phyloP scores from a whole-genome alignment of 2,329 filamentous ascomycete species.

The Rutstroemia sp. region DNA sequence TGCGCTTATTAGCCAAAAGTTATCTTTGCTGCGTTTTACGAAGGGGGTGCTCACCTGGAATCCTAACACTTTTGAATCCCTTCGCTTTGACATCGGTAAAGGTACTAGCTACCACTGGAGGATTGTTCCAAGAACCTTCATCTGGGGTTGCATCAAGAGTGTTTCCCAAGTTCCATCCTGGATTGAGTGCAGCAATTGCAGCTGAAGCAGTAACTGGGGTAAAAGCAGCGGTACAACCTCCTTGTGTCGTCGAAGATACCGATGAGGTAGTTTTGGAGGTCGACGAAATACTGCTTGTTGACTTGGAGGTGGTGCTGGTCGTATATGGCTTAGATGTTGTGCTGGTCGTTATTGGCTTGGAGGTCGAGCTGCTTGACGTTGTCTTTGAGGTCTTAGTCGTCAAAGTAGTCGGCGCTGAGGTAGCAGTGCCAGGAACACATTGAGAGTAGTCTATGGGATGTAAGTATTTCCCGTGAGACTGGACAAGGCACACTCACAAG shows the following conservation, averaged over 20 bases:
- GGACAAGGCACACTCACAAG: background rate
- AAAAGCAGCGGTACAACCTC: conserved; percentile 16
- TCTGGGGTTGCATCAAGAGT: conserved; percentile 48
- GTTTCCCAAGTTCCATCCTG: conserved; percentile 56
- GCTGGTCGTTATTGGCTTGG: background rate
- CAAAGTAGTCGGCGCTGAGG: background rate
- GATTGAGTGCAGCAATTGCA: conserved; percentile 39
- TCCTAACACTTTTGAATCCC: conserved; percentile 50
- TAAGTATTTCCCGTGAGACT: background rate
- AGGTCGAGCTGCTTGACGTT: background rate
- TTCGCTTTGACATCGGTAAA: conserved; percentile 45
- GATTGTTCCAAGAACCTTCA: conserved; percentile 54
- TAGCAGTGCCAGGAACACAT: conserved; percentile 8
- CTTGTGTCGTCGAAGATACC: conserved; percentile 1
- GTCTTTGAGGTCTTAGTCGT: background rate
- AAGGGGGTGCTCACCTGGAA: conserved; percentile 35
- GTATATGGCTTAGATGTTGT: background rate
- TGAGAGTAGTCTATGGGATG: conserved; percentile 9
- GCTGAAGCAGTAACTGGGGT: conserved; percentile 19
- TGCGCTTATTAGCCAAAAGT: conserved; percentile 16
- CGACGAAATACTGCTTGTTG: conserved; percentile 1
- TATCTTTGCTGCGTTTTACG: background rate
- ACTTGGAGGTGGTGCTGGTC: background rate
- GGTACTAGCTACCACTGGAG: conserved; percentile 39
- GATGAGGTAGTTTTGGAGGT: background rate